These are phyloP conservation scores for Waltiozyma sp. DNA, from an alignment of 1,139 yeast species.

Conservation along the genomic window DNA sequence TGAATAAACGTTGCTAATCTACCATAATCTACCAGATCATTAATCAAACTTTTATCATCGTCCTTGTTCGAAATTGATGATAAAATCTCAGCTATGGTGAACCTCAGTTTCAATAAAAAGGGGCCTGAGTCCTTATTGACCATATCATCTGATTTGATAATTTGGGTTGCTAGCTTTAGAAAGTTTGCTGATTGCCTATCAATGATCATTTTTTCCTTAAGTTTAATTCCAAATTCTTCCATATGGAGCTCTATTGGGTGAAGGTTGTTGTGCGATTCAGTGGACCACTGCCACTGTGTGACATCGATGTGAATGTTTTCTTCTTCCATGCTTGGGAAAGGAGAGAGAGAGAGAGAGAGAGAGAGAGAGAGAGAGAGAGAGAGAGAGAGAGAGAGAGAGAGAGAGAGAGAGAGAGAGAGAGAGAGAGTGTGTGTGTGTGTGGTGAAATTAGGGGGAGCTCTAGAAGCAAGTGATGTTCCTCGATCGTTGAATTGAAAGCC, in stretches of 20 bases:
- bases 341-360: no score
- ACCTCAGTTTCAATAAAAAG: background rate
- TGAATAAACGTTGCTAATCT: background rate
- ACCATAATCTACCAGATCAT: background rate
- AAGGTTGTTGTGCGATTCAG: background rate
- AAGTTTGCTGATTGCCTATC: background rate
- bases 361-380: no score
- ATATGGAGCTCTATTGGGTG: background rate
- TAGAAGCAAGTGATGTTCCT: no score
- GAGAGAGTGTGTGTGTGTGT: no score
- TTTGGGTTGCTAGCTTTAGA: background rate
- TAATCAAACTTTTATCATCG: no score
- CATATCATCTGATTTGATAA: background rate
- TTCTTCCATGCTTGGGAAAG: background rate
- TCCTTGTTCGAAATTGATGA: no score
- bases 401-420: no score
- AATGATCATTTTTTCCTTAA: background rate
- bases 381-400: no score
- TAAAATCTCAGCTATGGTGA: background rate
- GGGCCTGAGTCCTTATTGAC: background rate
- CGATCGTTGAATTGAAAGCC: no score
- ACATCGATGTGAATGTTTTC: background rate
- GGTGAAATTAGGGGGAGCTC: no score
- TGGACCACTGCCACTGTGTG: background rate
- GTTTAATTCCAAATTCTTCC: background rate